Conservation (phyloP, 2,329 filamentous ascomycete species). For the Colletotrichum cordylinicola region DNA sequence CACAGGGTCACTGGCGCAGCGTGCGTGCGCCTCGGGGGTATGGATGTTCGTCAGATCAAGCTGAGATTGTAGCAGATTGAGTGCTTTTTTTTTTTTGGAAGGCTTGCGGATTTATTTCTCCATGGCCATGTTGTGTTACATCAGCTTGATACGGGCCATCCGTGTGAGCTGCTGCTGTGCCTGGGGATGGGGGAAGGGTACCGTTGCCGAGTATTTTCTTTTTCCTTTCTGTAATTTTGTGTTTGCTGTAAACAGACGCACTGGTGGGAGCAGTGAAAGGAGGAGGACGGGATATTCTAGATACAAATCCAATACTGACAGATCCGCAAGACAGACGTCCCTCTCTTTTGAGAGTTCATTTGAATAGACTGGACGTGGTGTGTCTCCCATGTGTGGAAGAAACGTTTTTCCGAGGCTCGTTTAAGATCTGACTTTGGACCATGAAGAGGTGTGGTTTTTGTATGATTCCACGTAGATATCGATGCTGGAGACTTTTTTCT, state of each 20-base stretch:
- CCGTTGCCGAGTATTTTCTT: neutral
- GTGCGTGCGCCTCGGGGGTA: neutral
- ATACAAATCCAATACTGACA: neutral
- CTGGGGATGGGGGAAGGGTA: neutral
- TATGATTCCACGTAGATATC: neutral
- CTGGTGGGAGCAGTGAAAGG: accelerated
- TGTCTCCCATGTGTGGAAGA: neutral
- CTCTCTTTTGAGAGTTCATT: neutral
- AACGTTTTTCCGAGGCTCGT: accelerated
- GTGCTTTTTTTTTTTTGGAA: neutral
- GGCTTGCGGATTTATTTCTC: neutral
- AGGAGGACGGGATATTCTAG: neutral
- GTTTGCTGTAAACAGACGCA: neutral
- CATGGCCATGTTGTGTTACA: neutral
- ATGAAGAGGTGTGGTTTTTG: accelerated
- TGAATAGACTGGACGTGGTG: neutral
- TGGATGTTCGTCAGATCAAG: neutral
- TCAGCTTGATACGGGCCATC: neutral
- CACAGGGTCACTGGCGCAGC: neutral
- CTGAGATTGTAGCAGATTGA: neutral
- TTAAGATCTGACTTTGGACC: neutral
- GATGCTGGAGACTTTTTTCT: neutral
- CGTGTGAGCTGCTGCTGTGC: neutral
- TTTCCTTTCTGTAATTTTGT: neutral
- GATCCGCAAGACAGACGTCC: neutral